Base-by-base conservation (phyloP, 75 land plant species). In the Picea glauca region DNA sequence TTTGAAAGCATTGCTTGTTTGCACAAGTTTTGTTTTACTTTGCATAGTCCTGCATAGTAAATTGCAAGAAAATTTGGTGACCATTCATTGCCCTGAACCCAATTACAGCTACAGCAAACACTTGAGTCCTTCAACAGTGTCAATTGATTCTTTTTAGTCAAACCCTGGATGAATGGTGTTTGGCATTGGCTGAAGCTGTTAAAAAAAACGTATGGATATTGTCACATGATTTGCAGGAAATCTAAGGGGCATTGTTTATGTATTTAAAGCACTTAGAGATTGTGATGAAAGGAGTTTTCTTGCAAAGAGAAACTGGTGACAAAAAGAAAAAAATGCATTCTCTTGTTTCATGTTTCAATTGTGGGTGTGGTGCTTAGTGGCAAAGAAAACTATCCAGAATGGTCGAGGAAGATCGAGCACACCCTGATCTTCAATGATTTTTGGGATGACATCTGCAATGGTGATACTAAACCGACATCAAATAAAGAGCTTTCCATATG, bases 141-240 rank as follows among this genome's bases (percentile, higher is more conserved):
- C 62, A 60, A 17, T 8, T 20, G 3, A 74, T 85, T 13, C 23
- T 91, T 12, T 62, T 81, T 0, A 15, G 40, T 5, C 67, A 83
- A 54, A 85, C 86, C 33, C 54, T 85, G 14, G 83, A 85, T 3
- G 20, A 82, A 62, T 85, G 91, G 91, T 75, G 72, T 5, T 70
- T 26, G 23, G 81, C 84, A 8, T 76, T 83, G 64, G 81, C 78
- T 32, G 89, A 89, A 72, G 62, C 86, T 1, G 23, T 81, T 86
- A 8, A 90, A 91, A 76, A 90, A 62, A 62, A 58, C 15, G 1
- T 30, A 13, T 0, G 94, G 94, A 13, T 90, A 92, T 72, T 5
- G 54, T 63, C 81, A 80, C 54, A 88, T 90, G 56, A 76, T 0
- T 13, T 90, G 94, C 86, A 85, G 89, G 91, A 8, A 9, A 8